Base-by-base conservation (phyloP, 352 stramenopile genomes). In the Globisporangium uncinulatum region DNA sequence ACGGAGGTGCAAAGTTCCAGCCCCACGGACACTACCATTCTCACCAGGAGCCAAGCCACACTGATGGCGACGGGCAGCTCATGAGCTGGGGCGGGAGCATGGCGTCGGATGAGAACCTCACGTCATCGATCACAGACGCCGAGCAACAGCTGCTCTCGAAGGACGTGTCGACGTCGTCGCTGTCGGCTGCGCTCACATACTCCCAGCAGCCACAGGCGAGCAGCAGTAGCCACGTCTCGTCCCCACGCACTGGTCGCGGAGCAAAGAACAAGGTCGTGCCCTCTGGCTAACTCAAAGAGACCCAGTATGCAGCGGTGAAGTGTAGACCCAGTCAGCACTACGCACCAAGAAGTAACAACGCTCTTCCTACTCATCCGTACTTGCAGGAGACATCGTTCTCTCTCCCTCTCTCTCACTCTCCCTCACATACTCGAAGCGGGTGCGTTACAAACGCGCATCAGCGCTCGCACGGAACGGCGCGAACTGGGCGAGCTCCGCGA, bases 231-330 rank as follows among this genome's bases (percentile, higher is more conserved):
- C 53, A 43, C 43, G 34, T 56, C 39, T 32, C 54, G 49, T 64
- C 65, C 41, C 69, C 60, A 4, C 66, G 58, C 37, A 69, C 63
- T 42, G 56, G 57, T 4, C 66, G 58, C 31, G 42, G 41, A 0
- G 3, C 59, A 17, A 72, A 65, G 29, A 69, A 42, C 65, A 80
- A 76, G 54, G 70, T 76, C 49, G 36, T 80, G 24, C 73, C 73
- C 48, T 78, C 69, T 9, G 69, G 70, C 49, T 76, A 19, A 47
- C 9, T 20, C 17, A 14, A 47, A 4, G 5, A 29, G 1, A 4
- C 24, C 24, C 24, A 29, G 14, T 6, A 46, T 21, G 13, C 41
- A 8, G 6, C 41, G 17, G 41, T 19, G 5, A 5, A 20, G 42
- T 39, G 34, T 39, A 39, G 34, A 29, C 24, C 24, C 24, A 29